phyloP scores from a whole-genome alignment of 176 grass and related monocot species.

The Oryza glumipatula region DNA sequence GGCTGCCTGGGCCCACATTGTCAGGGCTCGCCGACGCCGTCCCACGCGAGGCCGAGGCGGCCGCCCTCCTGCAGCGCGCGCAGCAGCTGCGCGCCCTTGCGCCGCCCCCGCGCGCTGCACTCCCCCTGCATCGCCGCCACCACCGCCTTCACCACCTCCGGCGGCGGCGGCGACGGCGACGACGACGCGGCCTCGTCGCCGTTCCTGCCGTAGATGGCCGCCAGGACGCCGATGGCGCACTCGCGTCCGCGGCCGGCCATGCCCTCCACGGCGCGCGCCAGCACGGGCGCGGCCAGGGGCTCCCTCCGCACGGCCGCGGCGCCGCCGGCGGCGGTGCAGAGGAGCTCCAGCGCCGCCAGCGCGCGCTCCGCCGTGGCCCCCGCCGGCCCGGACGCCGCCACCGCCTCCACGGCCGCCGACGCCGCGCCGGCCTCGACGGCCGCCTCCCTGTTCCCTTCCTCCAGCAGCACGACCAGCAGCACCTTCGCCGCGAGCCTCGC shows the following conservation, averaged over 20 bases:
- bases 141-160: conserved; percentile 82
- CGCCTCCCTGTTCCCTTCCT: conserved; percentile 56
- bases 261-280: conserved; percentile 64
- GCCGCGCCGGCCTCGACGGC: conserved; percentile 69
- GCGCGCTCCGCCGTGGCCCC: conserved; percentile 82
- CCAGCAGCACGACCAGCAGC: conserved; percentile 60
- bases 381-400: conserved; percentile 66
- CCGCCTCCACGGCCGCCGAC: conserved; percentile 66
- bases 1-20: neutral
- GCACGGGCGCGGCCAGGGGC: conserved; percentile 41
- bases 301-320: conserved; percentile 55
- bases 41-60: conserved; percentile 80
- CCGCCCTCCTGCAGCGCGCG: conserved; percentile 74
- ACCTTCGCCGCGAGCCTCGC: conserved; percentile 70
- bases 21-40: conserved; percentile 65
- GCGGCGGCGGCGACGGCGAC: conserved; percentile 40
- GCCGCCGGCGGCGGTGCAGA: conserved; percentile 75
- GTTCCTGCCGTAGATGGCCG: conserved; percentile 62
- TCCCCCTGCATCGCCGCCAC: conserved; percentile 86
- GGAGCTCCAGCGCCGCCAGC: conserved; percentile 81
- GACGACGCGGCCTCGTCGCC: neutral
- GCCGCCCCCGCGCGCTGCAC: conserved; percentile 74
- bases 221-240: conserved; percentile 85
- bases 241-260: conserved; percentile 72
- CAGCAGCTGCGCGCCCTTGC: conserved; percentile 90